Conservation (phyloP, 495 filamentous ascomycete species). For the Aspergillus sparsus region DNA sequence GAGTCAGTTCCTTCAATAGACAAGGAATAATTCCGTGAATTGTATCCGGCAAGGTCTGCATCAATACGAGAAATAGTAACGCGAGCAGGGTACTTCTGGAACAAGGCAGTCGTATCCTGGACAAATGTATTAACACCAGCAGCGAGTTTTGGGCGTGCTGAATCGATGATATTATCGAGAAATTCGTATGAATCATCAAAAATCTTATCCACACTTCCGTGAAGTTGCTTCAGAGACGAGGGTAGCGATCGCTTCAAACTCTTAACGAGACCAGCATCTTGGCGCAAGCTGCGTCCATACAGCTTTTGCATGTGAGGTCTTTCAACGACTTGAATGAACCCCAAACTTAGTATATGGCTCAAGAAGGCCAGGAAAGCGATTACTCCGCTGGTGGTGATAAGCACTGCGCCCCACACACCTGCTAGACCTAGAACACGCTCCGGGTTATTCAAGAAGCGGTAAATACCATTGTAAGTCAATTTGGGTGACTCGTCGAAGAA, state of each 20-base stretch:
- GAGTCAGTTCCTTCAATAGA: slow-evolving; percentile 67
- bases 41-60: slow-evolving; percentile 79
- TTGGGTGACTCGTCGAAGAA: slow-evolving; percentile 83
- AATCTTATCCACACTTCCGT: slow-evolving; percentile 83
- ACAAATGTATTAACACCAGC: slow-evolving; percentile 84
- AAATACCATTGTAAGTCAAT: slow-evolving; percentile 94
- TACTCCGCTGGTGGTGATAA: slow-evolving; percentile 83
- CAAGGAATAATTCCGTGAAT: slow-evolving; percentile 79
- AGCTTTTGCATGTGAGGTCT: slow-evolving; percentile 98
- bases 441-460: slow-evolving; percentile 96
- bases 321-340: slow-evolving; percentile 91
- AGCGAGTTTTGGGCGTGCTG: slow-evolving; percentile 82
- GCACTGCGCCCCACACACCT: slow-evolving; percentile 91
- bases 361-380: slow-evolving; percentile 83
- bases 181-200: slow-evolving; percentile 81
- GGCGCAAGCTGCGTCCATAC: slow-evolving; percentile 80
- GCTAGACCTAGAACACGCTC: slow-evolving; percentile 92
- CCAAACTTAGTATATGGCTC: slow-evolving; percentile 80
- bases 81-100: slow-evolving; percentile 86
- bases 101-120: slow-evolving; percentile 81
- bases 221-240: slow-evolving; percentile 71
- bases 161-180: slow-evolving; percentile 86
- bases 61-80: slow-evolving; percentile 82
- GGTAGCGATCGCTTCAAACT: slow-evolving; percentile 88
- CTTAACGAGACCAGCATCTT: slow-evolving; percentile 86